phyloP scores from a whole-genome alignment of 1,284 basidiomycete species.

The Thecaphora thlaspeos region DNA sequence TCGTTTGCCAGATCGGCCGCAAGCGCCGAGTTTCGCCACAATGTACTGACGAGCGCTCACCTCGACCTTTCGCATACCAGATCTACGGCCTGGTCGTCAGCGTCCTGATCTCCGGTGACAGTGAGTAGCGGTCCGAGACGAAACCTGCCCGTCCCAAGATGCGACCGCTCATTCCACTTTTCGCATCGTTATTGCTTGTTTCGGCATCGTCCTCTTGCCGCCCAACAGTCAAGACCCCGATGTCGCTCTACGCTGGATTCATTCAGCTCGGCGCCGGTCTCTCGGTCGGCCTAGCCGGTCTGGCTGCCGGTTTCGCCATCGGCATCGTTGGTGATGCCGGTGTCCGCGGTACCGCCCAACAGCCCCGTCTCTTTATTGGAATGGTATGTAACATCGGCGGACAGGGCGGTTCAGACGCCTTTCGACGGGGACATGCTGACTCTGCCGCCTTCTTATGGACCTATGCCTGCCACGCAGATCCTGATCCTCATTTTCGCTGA shows the following conservation, averaged over 20 bases:
- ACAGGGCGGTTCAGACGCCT: too few species aligned
- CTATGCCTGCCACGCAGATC: too few species aligned
- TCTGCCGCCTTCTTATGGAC: too few species aligned
- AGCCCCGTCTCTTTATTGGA: slow-evolving; percentile 85
- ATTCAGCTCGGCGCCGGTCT: slow-evolving; percentile 92
- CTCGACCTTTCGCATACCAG: neutral
- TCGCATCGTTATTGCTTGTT: too few species aligned
- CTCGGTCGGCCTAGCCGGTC: slow-evolving; percentile 84
- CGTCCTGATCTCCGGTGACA: slow-evolving; percentile 60
- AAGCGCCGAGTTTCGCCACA: too few species aligned
- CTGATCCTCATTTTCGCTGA: slow-evolving; percentile 82
- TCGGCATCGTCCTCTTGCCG: too few species aligned
- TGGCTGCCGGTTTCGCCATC: slow-evolving; percentile 98
- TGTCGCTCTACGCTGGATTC: slow-evolving; percentile 76
- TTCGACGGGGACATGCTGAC: too few species aligned
- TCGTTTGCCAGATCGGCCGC: neutral
- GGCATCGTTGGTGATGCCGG: slow-evolving; percentile 90
- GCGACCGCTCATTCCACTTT: too few species aligned
- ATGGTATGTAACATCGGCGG: slow-evolving; percentile 61
- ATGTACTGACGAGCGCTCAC: too few species aligned
- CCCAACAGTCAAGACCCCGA: slow-evolving; percentile 58
- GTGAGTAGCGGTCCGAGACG: slow-evolving; percentile 9
- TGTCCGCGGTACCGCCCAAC: slow-evolving; percentile 63
- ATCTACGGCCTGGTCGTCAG: slow-evolving; percentile 67
- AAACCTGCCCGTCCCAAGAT: slow-evolving; percentile 75